phyloP scores from a whole-genome alignment of 2,329 filamentous ascomycete genomes.

The Emergomyces pasteurianus region DNA sequence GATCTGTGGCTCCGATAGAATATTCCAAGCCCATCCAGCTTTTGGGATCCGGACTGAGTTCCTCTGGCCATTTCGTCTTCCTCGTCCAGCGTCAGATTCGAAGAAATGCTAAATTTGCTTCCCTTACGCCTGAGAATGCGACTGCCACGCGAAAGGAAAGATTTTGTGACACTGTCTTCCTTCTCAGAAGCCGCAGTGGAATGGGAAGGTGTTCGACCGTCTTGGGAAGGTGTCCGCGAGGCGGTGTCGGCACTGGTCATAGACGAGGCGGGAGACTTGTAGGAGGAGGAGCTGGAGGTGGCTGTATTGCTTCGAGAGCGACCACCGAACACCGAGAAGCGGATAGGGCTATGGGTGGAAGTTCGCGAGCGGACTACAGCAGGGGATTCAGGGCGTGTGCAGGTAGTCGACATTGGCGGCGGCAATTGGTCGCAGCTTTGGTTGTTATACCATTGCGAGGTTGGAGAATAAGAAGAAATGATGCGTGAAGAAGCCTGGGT shows the following conservation, averaged over 20 bases:
- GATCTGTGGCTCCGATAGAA: slow-evolving; percentile 23
- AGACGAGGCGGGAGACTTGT: slow-evolving; percentile 35
- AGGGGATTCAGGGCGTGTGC: slow-evolving; percentile 6
- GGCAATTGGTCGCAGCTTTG: slow-evolving; percentile 7
- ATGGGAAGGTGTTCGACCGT: slow-evolving; percentile 21
- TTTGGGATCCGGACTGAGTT: slow-evolving; percentile 2
- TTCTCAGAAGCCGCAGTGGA: slow-evolving; percentile 21
- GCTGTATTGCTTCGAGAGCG: slow-evolving; percentile 35
- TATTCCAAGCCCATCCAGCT: slow-evolving; percentile 21
- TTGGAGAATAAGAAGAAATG: slow-evolving; percentile 1
- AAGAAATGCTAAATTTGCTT: slow-evolving; percentile 34
- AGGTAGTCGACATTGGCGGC: slow-evolving; percentile 8
- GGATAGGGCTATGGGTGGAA: slow-evolving; percentile 26
- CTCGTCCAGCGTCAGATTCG: slow-evolving; percentile 25
- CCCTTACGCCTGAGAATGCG: slow-evolving; percentile 37
- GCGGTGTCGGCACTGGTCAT: slow-evolving; percentile 26
- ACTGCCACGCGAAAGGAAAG: slow-evolving; percentile 32
- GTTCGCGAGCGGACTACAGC: slow-evolving; percentile 3
- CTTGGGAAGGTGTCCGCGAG: slow-evolving; percentile 19
- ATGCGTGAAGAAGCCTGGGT: slow-evolving; percentile 1
- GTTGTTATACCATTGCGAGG: slow-evolving; percentile 8
- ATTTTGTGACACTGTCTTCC: slow-evolving; percentile 27
- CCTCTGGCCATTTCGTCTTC: slow-evolving; percentile 26
- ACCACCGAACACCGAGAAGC: slow-evolving; percentile 28
- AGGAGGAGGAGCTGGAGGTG: slow-evolving; percentile 38